Evolutionary conservation across 2,329 filamentous ascomycete genomes (phyloP), one percentile per base, ranked within the genome.

Genomic region (Berkeleyomyces basicola): DNA sequence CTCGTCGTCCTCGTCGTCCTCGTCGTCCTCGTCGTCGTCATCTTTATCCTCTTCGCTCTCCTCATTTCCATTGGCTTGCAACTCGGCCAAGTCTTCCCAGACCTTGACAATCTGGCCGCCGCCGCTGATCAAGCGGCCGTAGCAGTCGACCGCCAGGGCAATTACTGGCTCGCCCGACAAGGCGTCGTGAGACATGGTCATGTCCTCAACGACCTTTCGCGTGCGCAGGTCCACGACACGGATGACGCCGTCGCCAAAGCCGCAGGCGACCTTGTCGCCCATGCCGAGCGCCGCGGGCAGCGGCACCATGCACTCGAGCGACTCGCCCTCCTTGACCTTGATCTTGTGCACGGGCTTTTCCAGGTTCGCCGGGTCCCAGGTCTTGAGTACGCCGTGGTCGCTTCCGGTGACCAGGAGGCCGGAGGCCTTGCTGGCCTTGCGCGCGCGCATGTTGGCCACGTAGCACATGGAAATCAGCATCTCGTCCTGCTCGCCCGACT

Each of bases 341-440:
- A 65, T 59, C 57, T 65, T 65, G 51, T 63, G 64, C 42, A 65
- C 58, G 2, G 64, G 64, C 43, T 58, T 51, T 70, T 95, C 91
- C 92, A 93, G 97, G 0, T 88, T 83, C 0, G 92, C 92, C 67
- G 86, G 87, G 72, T 99, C 92, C 91, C 93, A 99, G 5, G 97
- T 76, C 3, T 91, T 96, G 66, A 97, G 72, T 1, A 96, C 83
- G 2, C 93, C 93, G 49, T 82, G 86, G 16, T 83, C 85, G 36
- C 80, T 83, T 31, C 88, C 89, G 43, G 88, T 86, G 0, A 90
- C 88, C 2, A 93, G 73, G 3, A 93, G 79, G 4, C 89, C 89
- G 57, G 88, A 87, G 68, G 83, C 85, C 44, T 79, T 75, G 23
- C 58, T 70, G 65, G 81, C 78, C 66, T 77, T 77, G 71, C 83